A percentile compares a stretch with the other conserved stretches of the same genome.
phyloP scores from a whole-genome alignment of 208 protist species.

The Trypanosoma cruzi region DNA sequence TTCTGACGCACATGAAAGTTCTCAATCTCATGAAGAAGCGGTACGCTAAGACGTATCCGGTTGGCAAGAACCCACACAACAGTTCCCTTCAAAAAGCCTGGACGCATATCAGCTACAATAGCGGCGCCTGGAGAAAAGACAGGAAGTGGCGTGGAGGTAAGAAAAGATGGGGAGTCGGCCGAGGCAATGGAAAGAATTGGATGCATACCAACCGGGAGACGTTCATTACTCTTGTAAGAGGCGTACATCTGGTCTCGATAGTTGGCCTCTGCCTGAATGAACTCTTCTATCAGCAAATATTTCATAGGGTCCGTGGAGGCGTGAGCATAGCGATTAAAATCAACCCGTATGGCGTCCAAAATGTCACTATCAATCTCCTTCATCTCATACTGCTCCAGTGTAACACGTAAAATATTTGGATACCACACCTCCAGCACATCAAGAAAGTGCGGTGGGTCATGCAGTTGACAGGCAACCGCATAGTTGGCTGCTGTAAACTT shows the following conservation, averaged over 20 bases:
- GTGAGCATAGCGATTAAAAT: constrained; percentile 24
- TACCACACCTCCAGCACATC: constrained; percentile 38
- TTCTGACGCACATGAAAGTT: constrained; percentile 15
- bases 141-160: background rate
- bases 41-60: constrained; percentile 23
- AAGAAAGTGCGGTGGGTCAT: constrained; percentile 34
- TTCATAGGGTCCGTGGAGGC: background rate
- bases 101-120: constrained; percentile 20
- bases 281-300: constrained; percentile 25
- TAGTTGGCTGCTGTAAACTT: constrained; percentile 28
- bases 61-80: constrained; percentile 29
- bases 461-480: constrained; percentile 14
- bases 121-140: background rate
- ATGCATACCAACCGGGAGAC: background rate
- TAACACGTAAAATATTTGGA: constrained; percentile 30
- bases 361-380: constrained; percentile 13
- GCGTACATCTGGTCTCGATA: constrained; percentile 11
- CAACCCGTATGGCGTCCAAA: constrained; percentile 15
- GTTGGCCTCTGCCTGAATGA: constrained; percentile 13
- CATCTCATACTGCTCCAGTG: constrained; percentile 32
- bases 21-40: constrained; percentile 25
- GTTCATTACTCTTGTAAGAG: constrained; percentile 1
- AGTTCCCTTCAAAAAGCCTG: constrained; percentile 23
- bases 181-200: background rate
- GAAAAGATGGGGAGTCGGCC: background rate